Evolutionary conservation across 164 flowering plant species (phyloP), one percentile per base, ranked within the genome.

Genomic region (Houttuynia cordata): DNA sequence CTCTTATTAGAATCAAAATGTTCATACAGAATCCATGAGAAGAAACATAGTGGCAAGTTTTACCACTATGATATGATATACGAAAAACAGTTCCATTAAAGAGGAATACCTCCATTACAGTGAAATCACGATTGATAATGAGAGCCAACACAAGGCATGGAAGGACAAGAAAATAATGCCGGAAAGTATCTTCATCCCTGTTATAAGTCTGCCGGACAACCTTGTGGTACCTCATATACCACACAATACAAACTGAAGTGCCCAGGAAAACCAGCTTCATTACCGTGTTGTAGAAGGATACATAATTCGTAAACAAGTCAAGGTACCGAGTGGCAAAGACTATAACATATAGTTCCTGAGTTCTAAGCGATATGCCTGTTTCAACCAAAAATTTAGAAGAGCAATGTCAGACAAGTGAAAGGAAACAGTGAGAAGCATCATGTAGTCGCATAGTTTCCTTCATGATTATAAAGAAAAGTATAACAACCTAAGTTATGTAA

Each of bases 221-320:
- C 65, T 81, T 83, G 59, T 83, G 88, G 65, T 63, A 68, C 64
- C 86, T 73, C 80, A 83, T 80, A 57, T 81, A 81, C 86, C 84
- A 81, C n/a, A 83, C 80, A 53, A 83, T 81, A 15, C 63, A 62
- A 10, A 81, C 17, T 2, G 88, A 80, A 37, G 72, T 76, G 17
- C 75, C 86, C n/a, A 83, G 20, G 59, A 83, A 83, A 7, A 81
- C 68, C 24, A 83, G 57, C 74, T 83, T 83, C 88, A 80, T 83
- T 37, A 71, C 51, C 23, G 78, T 71, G 68, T 81, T 83, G 73
- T 83, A 81, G 34, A 81, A 58, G 10, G 88, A 83, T 57, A 65
- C 2, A 58, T 73, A 78, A 57, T 25, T 71, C 4, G 75, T 73
- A 63, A 83, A 76, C 55, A 81, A 41, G 66, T 81, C 84, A 3